These are phyloP conservation scores for Murraya paniculata DNA, from an alignment of 345 rosid species.

Conservation along the genomic window DNA sequence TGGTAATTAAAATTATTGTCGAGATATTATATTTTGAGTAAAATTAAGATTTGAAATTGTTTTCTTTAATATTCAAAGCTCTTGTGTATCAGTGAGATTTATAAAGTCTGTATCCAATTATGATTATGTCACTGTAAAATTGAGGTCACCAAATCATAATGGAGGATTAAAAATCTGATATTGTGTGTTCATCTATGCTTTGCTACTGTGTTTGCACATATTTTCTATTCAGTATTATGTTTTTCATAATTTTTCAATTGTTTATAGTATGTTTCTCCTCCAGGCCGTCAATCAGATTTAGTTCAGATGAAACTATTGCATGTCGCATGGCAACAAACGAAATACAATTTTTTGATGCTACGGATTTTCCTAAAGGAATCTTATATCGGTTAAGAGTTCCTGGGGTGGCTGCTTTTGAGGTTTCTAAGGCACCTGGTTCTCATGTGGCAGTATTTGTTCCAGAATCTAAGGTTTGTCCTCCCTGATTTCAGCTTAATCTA, in stretches of 20 bases:
- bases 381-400: conserved; percentile 63
- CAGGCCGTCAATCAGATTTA: conserved; percentile 86
- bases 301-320: conserved; percentile 74
- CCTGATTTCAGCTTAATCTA: conserved; percentile 1
- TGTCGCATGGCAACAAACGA: conserved; percentile 89
- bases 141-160: not conserved
- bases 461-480: conserved; percentile 72
- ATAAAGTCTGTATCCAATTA: not conserved
- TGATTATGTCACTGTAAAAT: not conserved
- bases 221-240: not conserved
- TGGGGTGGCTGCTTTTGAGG: conserved; percentile 76
- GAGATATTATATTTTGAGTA: not conserved
- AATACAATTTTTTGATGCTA: conserved; percentile 81
- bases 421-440: conserved; percentile 75
- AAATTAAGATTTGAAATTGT: not conserved
- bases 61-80: not conserved
- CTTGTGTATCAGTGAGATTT: not conserved
- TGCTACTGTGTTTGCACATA: not conserved
- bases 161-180: not conserved
- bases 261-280: conserved; percentile 14
- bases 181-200: not conserved
- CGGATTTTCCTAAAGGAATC: conserved; percentile 80
- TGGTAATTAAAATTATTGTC: conserved; percentile 43
- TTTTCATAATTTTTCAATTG: conserved; percentile 3
- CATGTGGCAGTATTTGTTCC: conserved; percentile 89